Conservation (phyloP, 2,329 filamentous ascomycete species). For the Ascosphaera acerosa region DNA sequence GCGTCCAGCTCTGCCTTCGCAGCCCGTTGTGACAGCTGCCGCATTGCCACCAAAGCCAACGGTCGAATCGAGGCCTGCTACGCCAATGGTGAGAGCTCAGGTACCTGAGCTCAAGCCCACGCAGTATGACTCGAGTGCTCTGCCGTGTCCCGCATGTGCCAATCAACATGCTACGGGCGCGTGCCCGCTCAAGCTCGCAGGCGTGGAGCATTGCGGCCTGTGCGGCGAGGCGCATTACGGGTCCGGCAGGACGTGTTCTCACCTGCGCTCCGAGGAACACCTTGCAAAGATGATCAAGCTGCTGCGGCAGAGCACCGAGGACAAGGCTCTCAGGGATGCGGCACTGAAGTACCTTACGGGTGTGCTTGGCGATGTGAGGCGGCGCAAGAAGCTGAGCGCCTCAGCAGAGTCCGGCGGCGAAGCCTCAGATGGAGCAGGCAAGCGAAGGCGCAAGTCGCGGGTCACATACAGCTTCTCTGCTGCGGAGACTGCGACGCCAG, state of each 20-base stretch:
- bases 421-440: too few species aligned
- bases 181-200: constrained; percentile 34
- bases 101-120: too few species aligned
- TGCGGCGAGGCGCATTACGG: constrained; percentile 39
- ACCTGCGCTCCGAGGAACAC: constrained; percentile 36
- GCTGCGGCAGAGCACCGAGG: constrained; percentile 32
- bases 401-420: constrained; percentile 7
- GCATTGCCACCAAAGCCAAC: too few species aligned
- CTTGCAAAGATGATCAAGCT: constrained; percentile 38
- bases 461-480: background rate
- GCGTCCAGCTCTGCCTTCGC: too few species aligned
- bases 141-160: constrained; percentile 30
- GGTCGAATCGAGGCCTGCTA: too few species aligned
- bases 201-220: constrained; percentile 35
- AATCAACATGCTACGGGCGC: constrained; percentile 29
- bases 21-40: too few species aligned
- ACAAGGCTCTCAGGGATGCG: constrained; percentile 24
- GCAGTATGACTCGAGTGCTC: too few species aligned
- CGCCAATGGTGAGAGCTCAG: too few species aligned
- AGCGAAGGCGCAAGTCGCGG: too few species aligned
- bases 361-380: constrained; percentile 29
- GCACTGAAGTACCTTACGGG: constrained; percentile 32
- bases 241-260: constrained; percentile 30
- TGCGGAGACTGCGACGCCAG: background rate
- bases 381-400: constrained; percentile 20